Conservation (phyloP, 225 moss, liverwort and hornwort genomes). For the Ulota crispa region DNA sequence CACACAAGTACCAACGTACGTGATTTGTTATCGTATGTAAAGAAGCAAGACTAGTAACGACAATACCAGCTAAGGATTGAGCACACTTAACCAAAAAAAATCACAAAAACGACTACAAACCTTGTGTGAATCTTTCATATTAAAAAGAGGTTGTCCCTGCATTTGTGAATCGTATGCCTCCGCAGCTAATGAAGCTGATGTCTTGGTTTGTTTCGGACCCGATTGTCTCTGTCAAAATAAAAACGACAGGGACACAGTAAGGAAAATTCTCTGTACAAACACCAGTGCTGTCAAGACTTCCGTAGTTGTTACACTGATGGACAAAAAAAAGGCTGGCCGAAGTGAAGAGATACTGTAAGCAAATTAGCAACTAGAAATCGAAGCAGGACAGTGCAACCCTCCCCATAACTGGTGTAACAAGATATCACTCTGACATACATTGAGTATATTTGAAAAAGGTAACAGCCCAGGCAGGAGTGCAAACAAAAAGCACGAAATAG, state of each 20-base stretch:
- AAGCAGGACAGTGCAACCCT: background rate
- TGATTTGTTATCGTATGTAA: background rate
- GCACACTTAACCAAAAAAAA: background rate
- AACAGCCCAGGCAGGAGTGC: background rate
- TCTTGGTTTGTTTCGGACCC: constrained; percentile 50
- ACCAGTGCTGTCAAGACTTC: background rate
- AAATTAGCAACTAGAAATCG: background rate
- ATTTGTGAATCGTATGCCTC: constrained; percentile 70
- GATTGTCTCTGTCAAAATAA: constrained; percentile 45
- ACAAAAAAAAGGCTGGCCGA: background rate
- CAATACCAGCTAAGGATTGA: background rate
- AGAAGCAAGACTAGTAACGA: background rate
- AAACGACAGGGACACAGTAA: background rate
- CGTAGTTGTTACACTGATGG: background rate
- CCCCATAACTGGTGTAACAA: background rate
- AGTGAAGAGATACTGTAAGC: background rate
- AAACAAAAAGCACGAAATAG: background rate
- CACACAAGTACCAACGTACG: background rate
- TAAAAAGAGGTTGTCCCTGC: constrained; percentile 83
- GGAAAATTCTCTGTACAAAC: background rate
- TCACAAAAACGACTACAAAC: constrained; percentile 14
- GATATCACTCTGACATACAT: background rate
- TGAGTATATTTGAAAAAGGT: background rate
- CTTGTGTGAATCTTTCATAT: constrained; percentile 81
- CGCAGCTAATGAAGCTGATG: constrained; percentile 48